Base-by-base conservation (phyloP, 2,329 filamentous ascomycete genomes). In the Aspergillus sclerotialis region DNA sequence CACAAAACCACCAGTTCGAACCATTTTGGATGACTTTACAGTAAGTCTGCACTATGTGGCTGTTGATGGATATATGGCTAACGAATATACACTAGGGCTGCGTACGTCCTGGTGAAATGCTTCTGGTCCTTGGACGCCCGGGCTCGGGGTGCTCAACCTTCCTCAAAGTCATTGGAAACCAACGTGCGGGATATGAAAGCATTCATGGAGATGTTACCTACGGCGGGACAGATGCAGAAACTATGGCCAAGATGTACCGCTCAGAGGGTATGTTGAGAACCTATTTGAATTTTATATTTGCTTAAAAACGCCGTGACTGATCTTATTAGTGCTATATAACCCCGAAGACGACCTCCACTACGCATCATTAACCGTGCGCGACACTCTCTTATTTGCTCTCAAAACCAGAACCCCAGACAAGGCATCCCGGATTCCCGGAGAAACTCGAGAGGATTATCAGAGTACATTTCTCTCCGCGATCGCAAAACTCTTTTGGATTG, bases 341-440 rank as follows among this genome's bases (percentile, higher is more conserved):
- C 80, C 85, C 10, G 84, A 90, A 61, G 77, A 81, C 17, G 82
- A 87, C 53, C 70, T 81, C 17, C 84, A 89, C 53, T 89, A 87
- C 43, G 79, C 84, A 0, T 80, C 84, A n/a, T 64, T 92, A 14
- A 85, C 80, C 0, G 82, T 89, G 8, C 77, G 80, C 1, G 73
- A 86, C 44, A 90, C 84, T 0, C 67, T 90, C 0, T 70, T 76
- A 32, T 89, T 89, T 52, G 84, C 84, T 0, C 71, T 84, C 1
- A 74, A 78, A 32, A 77, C 78, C 1, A 70, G 81, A 33, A 83
- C 82, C 0, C 82, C 83, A 0, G 73, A 76, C 1, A 74, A 80
- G 33, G 59, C 61, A 11, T 74, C 71, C 5, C 67, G 80, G 2
- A 69, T 82, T 17, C 67, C 76, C 8, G 79, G 75, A 17, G 76